phyloP scores from a whole-genome alignment of 106 monocot species.

The Phalaenopsis aphrodite region DNA sequence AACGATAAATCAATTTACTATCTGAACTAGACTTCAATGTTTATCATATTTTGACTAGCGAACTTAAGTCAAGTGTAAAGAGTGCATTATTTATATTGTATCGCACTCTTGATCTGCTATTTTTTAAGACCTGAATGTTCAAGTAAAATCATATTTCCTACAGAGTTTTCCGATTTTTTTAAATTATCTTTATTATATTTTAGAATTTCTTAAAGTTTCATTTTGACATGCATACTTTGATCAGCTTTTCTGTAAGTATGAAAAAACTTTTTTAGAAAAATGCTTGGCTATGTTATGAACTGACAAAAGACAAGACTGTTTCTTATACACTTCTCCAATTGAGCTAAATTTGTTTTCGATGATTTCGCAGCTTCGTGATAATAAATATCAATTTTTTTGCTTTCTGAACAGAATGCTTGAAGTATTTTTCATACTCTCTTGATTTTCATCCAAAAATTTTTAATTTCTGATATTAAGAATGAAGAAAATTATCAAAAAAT shows the following conservation, averaged over 20 bases:
- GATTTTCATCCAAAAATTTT: constrained; percentile 55
- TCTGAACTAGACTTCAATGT: constrained; percentile 13
- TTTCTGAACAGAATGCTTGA: constrained; percentile 47
- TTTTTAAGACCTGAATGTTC: constrained; percentile 29
- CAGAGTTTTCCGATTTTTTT: not conserved
- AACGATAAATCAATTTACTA: constrained; percentile 30
- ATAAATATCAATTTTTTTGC: constrained; percentile 23
- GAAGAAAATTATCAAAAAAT: constrained; percentile 13
- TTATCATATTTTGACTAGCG: constrained; percentile 6
- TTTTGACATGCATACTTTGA: constrained; percentile 39
- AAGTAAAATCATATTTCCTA: not conserved
- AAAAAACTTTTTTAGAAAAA: constrained; percentile 35
- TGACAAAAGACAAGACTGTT: constrained; percentile 55
- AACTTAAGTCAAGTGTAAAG: constrained; percentile 2
- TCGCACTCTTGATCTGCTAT: constrained; percentile 38
- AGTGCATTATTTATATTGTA: constrained; percentile 35
- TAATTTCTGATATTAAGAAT: constrained; percentile 30
- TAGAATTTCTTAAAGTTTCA: constrained; percentile 62
- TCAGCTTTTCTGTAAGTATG: constrained; percentile 34
- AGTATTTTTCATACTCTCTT: constrained; percentile 22
- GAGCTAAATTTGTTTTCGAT: constrained; percentile 25
- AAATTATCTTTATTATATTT: not conserved
- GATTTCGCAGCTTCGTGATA: constrained; percentile 23
- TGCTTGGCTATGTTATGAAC: constrained; percentile 52
- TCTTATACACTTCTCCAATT: constrained; percentile 50